Evolutionary conservation across 176 grass and related monocot genomes (phyloP).

Genomic region (Eragrostis curvula): DNA sequence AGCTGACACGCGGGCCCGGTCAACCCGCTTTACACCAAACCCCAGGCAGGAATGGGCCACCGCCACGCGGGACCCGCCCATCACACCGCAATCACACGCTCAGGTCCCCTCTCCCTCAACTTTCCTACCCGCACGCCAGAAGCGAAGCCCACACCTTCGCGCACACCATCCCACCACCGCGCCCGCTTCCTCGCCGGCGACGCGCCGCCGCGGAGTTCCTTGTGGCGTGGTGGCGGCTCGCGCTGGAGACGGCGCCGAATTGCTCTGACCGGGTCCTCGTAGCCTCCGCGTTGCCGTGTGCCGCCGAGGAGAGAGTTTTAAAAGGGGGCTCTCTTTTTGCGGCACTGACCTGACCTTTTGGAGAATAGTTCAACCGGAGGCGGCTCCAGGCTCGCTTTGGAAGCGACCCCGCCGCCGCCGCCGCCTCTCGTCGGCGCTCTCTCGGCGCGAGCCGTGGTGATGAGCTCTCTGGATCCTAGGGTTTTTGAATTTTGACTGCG

Average conservation of each 20-base stretch:
- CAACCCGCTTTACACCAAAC: slow-evolving; percentile 48
- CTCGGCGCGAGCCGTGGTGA: slow-evolving; percentile 8
- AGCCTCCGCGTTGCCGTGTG: slow-evolving; percentile 26
- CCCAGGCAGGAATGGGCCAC: slow-evolving; percentile 39
- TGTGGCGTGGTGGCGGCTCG: slow-evolving; percentile 8
- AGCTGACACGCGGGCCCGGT: neutral
- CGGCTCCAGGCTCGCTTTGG: slow-evolving; percentile 11
- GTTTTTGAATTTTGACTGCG: slow-evolving; percentile 47
- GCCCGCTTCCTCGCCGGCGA: slow-evolving; percentile 34
- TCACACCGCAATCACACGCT: slow-evolving; percentile 46
- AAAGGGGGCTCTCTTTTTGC: slow-evolving; percentile 31
- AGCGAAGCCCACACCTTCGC: neutral
- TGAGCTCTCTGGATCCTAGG: slow-evolving; percentile 56
- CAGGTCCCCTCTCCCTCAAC: neutral
- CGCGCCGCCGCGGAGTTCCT: slow-evolving; percentile 4
- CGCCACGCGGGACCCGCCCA: slow-evolving; percentile 42
- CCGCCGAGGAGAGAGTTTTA: slow-evolving; percentile 30
- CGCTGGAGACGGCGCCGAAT: slow-evolving; percentile 28
- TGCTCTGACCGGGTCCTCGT: slow-evolving; percentile 42
- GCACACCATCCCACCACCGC: slow-evolving; percentile 19
- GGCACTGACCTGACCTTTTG: slow-evolving; percentile 17
- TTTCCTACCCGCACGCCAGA: slow-evolving; percentile 38
- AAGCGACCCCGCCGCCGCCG: slow-evolving; percentile 14
- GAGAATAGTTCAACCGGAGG: slow-evolving; percentile 35
- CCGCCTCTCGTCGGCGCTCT: slow-evolving; percentile 9